Evolutionary conservation across 2,329 filamentous ascomycete species (phyloP), one percentile per base, ranked within the genome.

Genomic region (Xylaria sp.): DNA sequence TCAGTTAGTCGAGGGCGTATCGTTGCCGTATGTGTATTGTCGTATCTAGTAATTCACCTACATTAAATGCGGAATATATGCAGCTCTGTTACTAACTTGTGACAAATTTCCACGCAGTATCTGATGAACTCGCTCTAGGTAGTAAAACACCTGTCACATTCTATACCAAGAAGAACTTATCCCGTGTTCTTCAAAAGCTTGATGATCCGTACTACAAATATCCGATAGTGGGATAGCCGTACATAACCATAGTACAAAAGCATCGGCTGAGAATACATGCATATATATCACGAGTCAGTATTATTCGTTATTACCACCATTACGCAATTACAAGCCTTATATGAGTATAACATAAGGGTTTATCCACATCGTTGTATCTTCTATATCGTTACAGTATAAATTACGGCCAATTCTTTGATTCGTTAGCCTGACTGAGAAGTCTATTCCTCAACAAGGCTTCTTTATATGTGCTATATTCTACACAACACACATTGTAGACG

Each of bases 401-500:
- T 42, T 14, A 42, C 11, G 5, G 39, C 17, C 12, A 17, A 42
- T 14, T 42, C 11, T 42, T 42, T 4, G 17, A 42, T 2, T 42
- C 12, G 39, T 42, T 42, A 11, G 39, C 14, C 4, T 17, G 5
- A 17, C 1, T 1, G 1, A 17, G 39, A 17, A 14, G 14, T 42
- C 4, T 42, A 17, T 14, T 12, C 5, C 9, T 17, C 11, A 17
- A 17, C 1, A 42, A 42, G 39, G 6, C 11, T 42, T 11, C 39
- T 42, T 11, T 42, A 14, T 50, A 59, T 32, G 48, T 58, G 53
- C 53, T 36, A 51, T 51, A 30, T 30, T 51, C 19, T 34, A 54
- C 45, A 53, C 51, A 21, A 58, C 51, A 58, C 39, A 42, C 14
- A 42, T 64, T 32, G 45, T 36, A 34, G 34, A 36, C 32, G 19